phyloP scores from a whole-genome alignment of 2,329 filamentous ascomycete genomes.

The Pseudogymnoascus sp. region DNA sequence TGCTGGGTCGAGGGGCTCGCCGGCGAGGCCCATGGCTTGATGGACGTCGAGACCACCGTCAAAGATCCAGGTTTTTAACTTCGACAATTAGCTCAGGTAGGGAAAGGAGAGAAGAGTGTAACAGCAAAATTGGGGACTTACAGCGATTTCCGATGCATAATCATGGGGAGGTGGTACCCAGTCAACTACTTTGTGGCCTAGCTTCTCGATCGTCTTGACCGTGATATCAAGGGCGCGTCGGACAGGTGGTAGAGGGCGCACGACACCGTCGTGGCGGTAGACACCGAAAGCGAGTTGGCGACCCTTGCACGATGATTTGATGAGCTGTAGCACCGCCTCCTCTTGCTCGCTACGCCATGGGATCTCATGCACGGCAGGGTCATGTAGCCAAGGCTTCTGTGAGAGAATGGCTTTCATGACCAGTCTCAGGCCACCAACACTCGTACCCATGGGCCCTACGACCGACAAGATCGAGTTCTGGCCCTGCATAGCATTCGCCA shows the following conservation, averaged over 20 bases:
- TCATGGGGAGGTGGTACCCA: constrained; percentile 48
- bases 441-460: constrained; percentile 53
- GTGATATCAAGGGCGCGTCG: constrained; percentile 43
- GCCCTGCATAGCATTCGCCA: constrained; percentile 51
- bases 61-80: constrained; percentile 32
- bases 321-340: constrained; percentile 31
- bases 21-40: constrained; percentile 43
- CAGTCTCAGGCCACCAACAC: constrained; percentile 44
- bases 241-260: constrained; percentile 48
- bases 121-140: constrained; percentile 29
- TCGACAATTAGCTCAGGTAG: constrained; percentile 11
- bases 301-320: constrained; percentile 27
- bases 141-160: constrained; percentile 32
- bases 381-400: constrained; percentile 54
- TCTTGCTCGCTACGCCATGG: constrained; percentile 49
- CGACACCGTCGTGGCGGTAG: constrained; percentile 41
- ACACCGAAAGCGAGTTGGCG: constrained; percentile 45
- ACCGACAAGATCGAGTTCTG: constrained; percentile 55
- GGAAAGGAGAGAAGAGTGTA: constrained; percentile 18
- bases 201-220: constrained; percentile 38
- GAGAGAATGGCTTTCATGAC: constrained; percentile 47
- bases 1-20: constrained; percentile 37
- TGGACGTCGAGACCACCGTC: constrained; percentile 45
- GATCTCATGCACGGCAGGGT: constrained; percentile 56
- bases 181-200: constrained; percentile 49